These are phyloP conservation scores for Schizosaccharomyces japonicus DNA, from an alignment of 805 yeast species.

Conservation along the genomic window DNA sequence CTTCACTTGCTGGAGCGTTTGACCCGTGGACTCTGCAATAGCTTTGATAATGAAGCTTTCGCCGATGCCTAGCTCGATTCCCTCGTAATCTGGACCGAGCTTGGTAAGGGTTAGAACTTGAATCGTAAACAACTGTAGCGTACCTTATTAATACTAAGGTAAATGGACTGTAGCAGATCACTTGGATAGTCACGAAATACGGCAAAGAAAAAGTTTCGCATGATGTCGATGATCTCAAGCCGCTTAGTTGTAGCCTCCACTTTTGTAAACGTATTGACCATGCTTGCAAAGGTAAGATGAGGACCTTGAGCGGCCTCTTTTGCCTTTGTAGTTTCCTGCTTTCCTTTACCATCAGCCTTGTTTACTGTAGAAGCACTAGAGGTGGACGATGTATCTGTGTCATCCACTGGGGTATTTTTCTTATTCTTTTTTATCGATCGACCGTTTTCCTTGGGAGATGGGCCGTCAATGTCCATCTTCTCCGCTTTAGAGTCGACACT, in stretches of 20 bases:
- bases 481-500: too few relatives aligned
- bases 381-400: too few relatives aligned
- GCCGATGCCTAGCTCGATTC: slow-evolving; percentile 79
- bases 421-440: too few relatives aligned
- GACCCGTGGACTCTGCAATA: slow-evolving; percentile 71
- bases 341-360: too few relatives aligned
- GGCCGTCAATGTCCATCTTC: too few relatives aligned
- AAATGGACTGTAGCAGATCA: slow-evolving; percentile 45
- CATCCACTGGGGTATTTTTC: too few relatives aligned
- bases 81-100: slow-evolving; percentile 89
- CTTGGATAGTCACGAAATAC: slow-evolving; percentile 32
- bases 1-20: slow-evolving; percentile 45
- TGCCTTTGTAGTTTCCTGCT: too few relatives aligned
- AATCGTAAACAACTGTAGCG: background rate
- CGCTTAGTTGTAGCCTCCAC: slow-evolving; percentile 66
- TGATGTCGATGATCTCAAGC: slow-evolving; percentile 51
- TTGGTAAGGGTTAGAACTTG: slow-evolving; percentile 15
- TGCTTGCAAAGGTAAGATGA: background rate
- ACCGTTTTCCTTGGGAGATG: too few relatives aligned
- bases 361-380: too few relatives aligned
- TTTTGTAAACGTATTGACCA: slow-evolving; percentile 36
- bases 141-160: slow-evolving; percentile 46
- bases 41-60: slow-evolving; percentile 75
- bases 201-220: slow-evolving; percentile 47
- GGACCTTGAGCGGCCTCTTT: background rate